Percentiles rank a stretch among this genome's conserved stretches.
Conservation (phyloP, 2,329 filamentous ascomycete genomes). For the Neonectria coccinea region DNA sequence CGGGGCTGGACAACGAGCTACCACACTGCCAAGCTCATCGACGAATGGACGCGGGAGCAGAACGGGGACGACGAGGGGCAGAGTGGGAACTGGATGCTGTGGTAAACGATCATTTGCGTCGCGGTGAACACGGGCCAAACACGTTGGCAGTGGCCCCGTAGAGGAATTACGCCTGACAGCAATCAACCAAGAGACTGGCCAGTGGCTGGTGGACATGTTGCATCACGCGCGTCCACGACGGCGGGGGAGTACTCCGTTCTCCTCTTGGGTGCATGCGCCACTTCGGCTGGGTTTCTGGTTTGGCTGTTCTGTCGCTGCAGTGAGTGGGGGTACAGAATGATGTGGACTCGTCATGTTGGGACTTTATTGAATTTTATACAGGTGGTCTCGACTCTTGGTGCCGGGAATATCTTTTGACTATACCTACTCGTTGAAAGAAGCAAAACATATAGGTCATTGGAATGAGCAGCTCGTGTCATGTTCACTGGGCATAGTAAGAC, state of each 20-base stretch:
- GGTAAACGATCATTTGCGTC: not conserved
- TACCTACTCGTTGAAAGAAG: too few relatives aligned
- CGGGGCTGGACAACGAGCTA: slow-evolving; percentile 68
- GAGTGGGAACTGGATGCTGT: slow-evolving; percentile 7
- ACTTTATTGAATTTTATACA: too few relatives aligned
- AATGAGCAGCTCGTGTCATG: too few relatives aligned
- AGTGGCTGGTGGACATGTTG: not conserved
- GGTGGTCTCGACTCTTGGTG: too few relatives aligned
- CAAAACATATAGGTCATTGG: too few relatives aligned
- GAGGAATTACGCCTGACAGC: not conserved
- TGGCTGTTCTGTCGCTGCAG: not conserved
- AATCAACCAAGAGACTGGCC: not conserved
- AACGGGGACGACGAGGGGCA: not conserved
- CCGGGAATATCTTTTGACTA: too few relatives aligned
- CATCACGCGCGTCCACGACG: not conserved
- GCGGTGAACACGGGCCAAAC: not conserved
- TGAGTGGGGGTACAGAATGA: not conserved
- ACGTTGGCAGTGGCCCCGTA: not conserved
- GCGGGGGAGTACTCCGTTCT: not conserved
- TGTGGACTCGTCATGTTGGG: too few relatives aligned
- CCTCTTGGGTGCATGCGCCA: not conserved
- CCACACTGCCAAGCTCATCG: slow-evolving; percentile 34
- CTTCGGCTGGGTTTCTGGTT: not conserved
- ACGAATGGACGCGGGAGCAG: slow-evolving; percentile 33
- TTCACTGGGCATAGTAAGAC: too few relatives aligned